Evolutionary conservation across 129 eudicot genomes (phyloP).

Genomic region (Heracleum sosnowskyi): DNA sequence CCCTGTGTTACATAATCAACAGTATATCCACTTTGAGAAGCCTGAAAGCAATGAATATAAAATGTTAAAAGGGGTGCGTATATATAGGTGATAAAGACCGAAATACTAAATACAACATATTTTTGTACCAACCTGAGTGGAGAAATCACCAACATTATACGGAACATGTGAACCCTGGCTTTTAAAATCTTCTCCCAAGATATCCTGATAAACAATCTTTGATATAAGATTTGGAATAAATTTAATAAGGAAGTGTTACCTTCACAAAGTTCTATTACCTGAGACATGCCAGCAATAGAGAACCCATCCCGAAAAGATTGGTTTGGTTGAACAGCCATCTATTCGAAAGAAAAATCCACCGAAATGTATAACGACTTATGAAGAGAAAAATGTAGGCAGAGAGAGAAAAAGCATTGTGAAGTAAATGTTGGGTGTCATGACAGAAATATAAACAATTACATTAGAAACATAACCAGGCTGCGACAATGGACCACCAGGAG

Average conservation of each 20-base stretch:
- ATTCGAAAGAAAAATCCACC: slow-evolving; percentile 5
- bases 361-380: not conserved
- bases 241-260: not conserved
- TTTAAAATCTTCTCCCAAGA: slow-evolving; percentile 95
- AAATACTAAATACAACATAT: not conserved
- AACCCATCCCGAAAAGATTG: slow-evolving; percentile 89
- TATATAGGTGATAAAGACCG: not conserved
- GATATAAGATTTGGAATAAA: not conserved
- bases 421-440: not conserved
- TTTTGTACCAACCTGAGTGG: slow-evolving; percentile 62
- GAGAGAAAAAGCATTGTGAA: not conserved
- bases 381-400: not conserved
- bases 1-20: slow-evolving; percentile 81
- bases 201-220: slow-evolving; percentile 46
- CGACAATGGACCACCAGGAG: slow-evolving; percentile 78
- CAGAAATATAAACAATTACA: slow-evolving; percentile 33
- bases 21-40: slow-evolving; percentile 95
- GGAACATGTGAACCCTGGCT: slow-evolving; percentile 99
- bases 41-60: slow-evolving; percentile 34
- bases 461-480: slow-evolving; percentile 86
- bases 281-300: slow-evolving; percentile 96
- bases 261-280: slow-evolving; percentile 37
- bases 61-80: not conserved
- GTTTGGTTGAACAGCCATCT: slow-evolving; percentile 68
- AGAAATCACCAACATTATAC: slow-evolving; percentile 78